These are phyloP conservation scores for Thelonectria olida DNA, from an alignment of 2,329 filamentous ascomycete species.

Conservation along the genomic window DNA sequence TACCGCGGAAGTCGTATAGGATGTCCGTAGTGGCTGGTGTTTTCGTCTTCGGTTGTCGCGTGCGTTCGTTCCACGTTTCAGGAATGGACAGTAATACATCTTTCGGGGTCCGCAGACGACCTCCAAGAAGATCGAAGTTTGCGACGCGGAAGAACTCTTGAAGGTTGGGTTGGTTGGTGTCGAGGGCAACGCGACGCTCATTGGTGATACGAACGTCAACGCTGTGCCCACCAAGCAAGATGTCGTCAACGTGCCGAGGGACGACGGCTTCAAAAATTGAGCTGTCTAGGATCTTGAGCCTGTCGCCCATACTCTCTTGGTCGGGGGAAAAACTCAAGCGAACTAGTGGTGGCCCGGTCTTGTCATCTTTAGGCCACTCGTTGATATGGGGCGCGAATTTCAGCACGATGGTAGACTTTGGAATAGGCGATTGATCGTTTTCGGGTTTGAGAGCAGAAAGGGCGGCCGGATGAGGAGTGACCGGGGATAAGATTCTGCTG, in stretches of 20 bases:
- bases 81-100: conserved; percentile 28
- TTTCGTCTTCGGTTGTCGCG: neutral
- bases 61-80: conserved; percentile 8
- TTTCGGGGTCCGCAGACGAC: conserved; percentile 52
- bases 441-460: conserved; percentile 50
- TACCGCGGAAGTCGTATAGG: conserved; percentile 56
- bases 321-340: conserved; percentile 45
- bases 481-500: conserved; percentile 54
- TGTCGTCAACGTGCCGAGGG: conserved; percentile 47
- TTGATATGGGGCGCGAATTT: conserved; percentile 53
- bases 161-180: conserved; percentile 47
- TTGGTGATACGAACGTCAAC: conserved; percentile 59
- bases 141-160: conserved; percentile 55
- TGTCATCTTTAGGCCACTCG: neutral
- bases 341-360: conserved; percentile 34
- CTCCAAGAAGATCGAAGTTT: conserved; percentile 55
- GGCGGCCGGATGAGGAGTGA: conserved; percentile 57
- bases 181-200: conserved; percentile 50
- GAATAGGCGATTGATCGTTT: conserved; percentile 34
- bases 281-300: conserved; percentile 41
- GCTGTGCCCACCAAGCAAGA: conserved; percentile 55
- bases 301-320: conserved; percentile 37
- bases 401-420: conserved; percentile 52
- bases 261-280: conserved; percentile 45
- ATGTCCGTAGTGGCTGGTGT: conserved; percentile 27